A percentile compares a stretch with the other conserved stretches of the same genome.
phyloP scores from a whole-genome alignment of 805 yeast genomes.

The Saccharomycopsis capsularis region DNA sequence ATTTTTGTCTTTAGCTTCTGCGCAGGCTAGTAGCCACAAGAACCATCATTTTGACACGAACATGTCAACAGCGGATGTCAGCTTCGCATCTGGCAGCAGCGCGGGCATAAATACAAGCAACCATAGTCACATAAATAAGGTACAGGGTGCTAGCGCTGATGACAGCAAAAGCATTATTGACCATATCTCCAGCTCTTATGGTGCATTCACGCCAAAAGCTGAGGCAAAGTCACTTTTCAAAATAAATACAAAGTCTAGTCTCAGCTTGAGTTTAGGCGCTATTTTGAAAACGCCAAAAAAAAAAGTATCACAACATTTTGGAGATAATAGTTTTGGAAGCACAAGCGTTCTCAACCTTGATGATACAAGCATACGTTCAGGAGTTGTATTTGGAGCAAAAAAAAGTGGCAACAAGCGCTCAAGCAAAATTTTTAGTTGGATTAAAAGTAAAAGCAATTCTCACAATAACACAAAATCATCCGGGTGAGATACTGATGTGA shows the following conservation, averaged over 20 bases:
- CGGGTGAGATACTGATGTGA: no score
- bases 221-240: constrained; percentile 7
- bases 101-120: background rate
- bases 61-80: background rate
- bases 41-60: background rate
- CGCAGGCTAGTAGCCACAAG: no score
- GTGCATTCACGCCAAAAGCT: background rate
- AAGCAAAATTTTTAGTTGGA: constrained; percentile 10
- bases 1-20: constrained; percentile 6
- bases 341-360: background rate
- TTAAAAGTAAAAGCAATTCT: constrained; percentile 1
- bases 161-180: background rate
- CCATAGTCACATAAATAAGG: no score
- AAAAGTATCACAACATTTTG: constrained; percentile 5
- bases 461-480: no score
- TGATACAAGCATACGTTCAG: background rate
- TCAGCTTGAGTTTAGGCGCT: constrained; percentile 10
- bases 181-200: background rate
- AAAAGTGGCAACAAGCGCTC: constrained; percentile 1
- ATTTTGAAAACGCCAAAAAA: constrained; percentile 17
- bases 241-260: constrained; percentile 13
- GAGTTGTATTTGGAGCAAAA: background rate
- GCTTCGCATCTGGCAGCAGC: background rate
- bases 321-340: background rate
- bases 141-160: no score